Base-by-base conservation (phyloP, 306 rosid genomes). In the Erythrophleum fordii region DNA sequence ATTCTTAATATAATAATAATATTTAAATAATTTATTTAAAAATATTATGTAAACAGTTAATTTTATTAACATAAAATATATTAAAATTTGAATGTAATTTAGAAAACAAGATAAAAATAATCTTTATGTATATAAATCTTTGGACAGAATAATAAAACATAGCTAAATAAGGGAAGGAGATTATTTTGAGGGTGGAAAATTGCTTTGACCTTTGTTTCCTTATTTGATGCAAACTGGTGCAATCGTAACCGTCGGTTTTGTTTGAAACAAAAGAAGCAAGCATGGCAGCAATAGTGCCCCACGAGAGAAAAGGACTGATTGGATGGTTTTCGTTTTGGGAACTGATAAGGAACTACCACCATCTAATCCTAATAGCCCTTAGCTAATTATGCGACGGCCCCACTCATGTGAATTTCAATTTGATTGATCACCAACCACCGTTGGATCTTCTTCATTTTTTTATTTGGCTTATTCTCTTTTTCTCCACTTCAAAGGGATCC, bases 371-470 rank as follows among this genome's bases (percentile, higher is more conserved):
- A 14, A 55, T 39, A 41, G 31, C 28, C 72, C 52, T n/a, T 6
- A 25, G 23, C 41, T 48, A 82, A 82, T 77, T 53, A 82, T 71
- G 39, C 1, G 6, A 64, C 41, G 53, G 82, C 72, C 56, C 77
- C 48, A 3, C 37, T 64, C 53, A 52, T 77, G 83, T 56, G 11
- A 9, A 34, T 59, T 69, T 76, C 58, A 6, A 14, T 46, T 52
- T n/a, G 61, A 77, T 83, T 25, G 49, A 8, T 64, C 58, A 53
- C 39, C 69, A n/a, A 17, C 81, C 28, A 77, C 84, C 86, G 77
- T 83, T 29, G 0, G 80, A 76, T 71, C 4, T 79, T 10, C 23
- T 20, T 26, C 18, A 9, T 66, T 14, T n/a, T 0, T 8, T 35
- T 16, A 65, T 37, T 37, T 18, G 11, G 8, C 28, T 13, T 5